Conservation (phyloP, 805 yeast genomes). For the Candida peoriensis region DNA sequence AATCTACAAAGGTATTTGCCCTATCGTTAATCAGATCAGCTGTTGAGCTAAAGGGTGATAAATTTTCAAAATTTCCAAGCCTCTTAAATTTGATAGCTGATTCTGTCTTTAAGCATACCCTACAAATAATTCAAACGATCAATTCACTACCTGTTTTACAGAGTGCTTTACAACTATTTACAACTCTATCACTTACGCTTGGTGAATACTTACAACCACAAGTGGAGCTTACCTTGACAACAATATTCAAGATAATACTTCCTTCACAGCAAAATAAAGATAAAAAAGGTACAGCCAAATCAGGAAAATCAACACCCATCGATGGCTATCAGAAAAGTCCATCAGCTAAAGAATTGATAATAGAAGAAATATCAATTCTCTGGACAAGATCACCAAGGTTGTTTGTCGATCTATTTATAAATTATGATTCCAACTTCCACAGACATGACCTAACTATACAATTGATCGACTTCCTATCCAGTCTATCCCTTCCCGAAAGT, state of each 20-base stretch:
- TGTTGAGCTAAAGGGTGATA: conserved; percentile 72
- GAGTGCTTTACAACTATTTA: conserved; percentile 69
- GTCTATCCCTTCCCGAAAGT: conserved; percentile 79
- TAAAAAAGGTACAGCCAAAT: conserved; percentile 7
- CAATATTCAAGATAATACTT: conserved; percentile 55
- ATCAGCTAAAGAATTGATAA: conserved; percentile 67
- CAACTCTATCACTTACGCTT: conserved; percentile 64
- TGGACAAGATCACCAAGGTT: conserved; percentile 80
- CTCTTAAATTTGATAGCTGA: conserved; percentile 68
- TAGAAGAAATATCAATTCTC: conserved; percentile 76
- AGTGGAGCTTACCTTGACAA: conserved; percentile 64
- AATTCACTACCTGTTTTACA: conserved; percentile 72
- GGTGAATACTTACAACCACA: conserved; percentile 70
- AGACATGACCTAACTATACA: conserved; percentile 70
- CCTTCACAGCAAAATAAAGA: conserved; percentile 27
- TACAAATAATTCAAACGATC: conserved; percentile 69
- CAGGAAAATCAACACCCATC: conserved; percentile 29
- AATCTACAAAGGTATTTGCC: conserved; percentile 80
- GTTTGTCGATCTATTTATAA: conserved; percentile 70
- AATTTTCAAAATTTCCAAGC: conserved; percentile 55
- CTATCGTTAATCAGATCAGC: conserved; percentile 70
- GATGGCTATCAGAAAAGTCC: conserved; percentile 21
- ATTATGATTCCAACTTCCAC: conserved; percentile 88
- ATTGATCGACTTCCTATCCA: conserved; percentile 64
- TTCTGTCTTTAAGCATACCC: conserved; percentile 77